A percentile compares a stretch with the other conserved stretches of the same genome.
Conservation (phyloP, 129 eudicot species). For the Kitagawia praeruptora region DNA sequence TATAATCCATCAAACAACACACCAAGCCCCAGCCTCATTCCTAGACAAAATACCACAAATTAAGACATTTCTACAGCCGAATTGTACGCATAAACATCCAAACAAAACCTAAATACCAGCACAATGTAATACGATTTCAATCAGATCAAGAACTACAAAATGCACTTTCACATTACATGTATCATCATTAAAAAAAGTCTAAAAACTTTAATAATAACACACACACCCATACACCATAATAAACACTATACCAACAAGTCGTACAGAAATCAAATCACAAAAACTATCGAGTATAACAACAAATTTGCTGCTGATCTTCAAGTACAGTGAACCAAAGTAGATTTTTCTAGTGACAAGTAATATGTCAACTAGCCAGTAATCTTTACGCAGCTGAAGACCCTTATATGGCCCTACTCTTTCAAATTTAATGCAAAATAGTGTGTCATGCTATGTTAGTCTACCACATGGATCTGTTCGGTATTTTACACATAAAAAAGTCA, state of each 20-base stretch:
- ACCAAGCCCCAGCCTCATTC: neutral
- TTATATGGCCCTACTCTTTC: neutral
- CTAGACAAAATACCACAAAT: neutral
- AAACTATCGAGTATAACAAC: neutral
- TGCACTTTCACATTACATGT: neutral
- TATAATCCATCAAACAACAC: neutral
- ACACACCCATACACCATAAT: neutral
- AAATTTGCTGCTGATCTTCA: slow-evolving; percentile 10
- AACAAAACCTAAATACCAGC: neutral
- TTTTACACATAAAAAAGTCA: too few species aligned
- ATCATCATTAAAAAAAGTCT: neutral
- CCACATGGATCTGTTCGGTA: neutral
- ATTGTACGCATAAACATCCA: neutral
- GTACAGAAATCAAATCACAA: neutral
- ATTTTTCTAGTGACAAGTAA: neutral
- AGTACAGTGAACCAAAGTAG: neutral
- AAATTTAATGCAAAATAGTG: neutral
- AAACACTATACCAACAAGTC: neutral
- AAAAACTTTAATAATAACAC: neutral
- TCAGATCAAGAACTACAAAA: neutral
- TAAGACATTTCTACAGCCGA: neutral
- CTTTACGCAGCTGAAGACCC: neutral
- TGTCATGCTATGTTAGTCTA: neutral
- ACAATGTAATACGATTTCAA: neutral
- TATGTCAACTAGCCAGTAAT: neutral